Percentiles rank a stretch among this genome's conserved stretches.
Conservation (phyloP, 495 filamentous ascomycete species). For the Chaetomidium leptoderma region DNA sequence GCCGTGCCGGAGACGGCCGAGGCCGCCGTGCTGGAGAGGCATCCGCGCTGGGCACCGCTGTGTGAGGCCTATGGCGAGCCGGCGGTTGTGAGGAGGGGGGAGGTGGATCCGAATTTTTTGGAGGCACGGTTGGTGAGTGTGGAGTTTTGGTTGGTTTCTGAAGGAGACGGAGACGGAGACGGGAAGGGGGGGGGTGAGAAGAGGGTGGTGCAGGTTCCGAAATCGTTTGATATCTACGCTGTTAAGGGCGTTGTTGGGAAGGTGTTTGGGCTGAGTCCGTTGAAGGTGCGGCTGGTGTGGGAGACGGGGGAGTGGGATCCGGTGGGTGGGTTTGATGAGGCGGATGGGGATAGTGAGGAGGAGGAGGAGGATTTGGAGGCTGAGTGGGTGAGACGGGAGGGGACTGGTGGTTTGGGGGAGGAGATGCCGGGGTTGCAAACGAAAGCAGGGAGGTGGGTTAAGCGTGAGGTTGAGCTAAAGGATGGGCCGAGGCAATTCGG, state of each 20-base stretch:
- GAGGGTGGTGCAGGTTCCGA: conserved; percentile 59
- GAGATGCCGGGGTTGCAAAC: conserved; percentile 16
- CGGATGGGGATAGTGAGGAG: conserved; percentile 53
- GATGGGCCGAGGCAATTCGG: conserved; percentile 78
- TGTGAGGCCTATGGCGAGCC: conserved; percentile 70
- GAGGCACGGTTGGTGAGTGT: conserved; percentile 68
- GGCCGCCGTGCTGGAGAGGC: conserved; percentile 49
- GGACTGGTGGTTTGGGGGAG: conserved; percentile 5
- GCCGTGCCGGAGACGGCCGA: conserved; percentile 53
- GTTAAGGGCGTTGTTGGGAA: conserved; percentile 73
- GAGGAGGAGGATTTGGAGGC: conserved; percentile 43
- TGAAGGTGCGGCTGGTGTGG: conserved; percentile 64
- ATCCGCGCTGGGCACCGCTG: conserved; percentile 67
- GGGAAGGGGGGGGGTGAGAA: conserved; percentile 15
- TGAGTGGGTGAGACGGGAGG: conserved; percentile 16
- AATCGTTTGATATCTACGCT: conserved; percentile 70
- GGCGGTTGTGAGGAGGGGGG: conserved; percentile 44
- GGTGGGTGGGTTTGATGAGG: conserved; percentile 58
- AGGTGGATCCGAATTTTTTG: conserved; percentile 61
- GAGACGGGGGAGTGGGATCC: conserved; percentile 85
- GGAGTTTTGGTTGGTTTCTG: conserved; percentile 47
- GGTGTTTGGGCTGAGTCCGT: conserved; percentile 60
- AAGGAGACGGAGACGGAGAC: conserved; percentile 16
- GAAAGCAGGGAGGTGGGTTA: conserved; percentile 54
- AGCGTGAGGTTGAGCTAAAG: conserved; percentile 73